Evolutionary conservation across 2,329 filamentous ascomycete genomes (phyloP), one percentile per base, ranked within the genome.

Genomic region (Fusarium continuum): DNA sequence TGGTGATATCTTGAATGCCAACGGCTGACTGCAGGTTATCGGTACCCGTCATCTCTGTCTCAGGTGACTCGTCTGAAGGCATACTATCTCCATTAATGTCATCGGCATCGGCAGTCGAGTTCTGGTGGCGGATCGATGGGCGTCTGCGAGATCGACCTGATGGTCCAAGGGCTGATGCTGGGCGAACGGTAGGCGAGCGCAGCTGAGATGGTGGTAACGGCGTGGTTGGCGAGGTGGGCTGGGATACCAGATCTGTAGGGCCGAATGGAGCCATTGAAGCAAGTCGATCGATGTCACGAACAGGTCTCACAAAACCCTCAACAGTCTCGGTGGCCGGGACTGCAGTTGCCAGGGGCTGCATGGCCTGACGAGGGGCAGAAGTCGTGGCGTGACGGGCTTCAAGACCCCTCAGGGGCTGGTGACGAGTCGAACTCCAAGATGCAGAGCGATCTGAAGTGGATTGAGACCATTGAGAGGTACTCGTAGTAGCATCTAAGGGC

Each of bases 201-300:
- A 77, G 70, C 77, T 89, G 88, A 22, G 88, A 80, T 2, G 89
- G 87, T 40, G 89, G 89, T 38, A 91, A 83, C 13, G 93, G 93
- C 1, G 93, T 96, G 7, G 92, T 95, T 1, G 93, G 93, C 11
- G 93, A 97, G 54, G 93, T 91, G 8, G 95, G 95, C 74, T 96
- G 93, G n/a, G 94, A 97, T 35, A 85, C 85, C 49, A 93, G 79
- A 48, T 90, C 89, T 10, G 85, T 82, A 62, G 90, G 85, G 49
- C 89, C 81, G 34, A 89, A 85, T 7, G 90, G 86, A 38, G 89
- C 82, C 88, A 95, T 96, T 47, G 91, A 95, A 40, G 90, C 91
- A 55, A 95, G 84, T 57, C 93, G 88, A 74, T 98, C 92, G 38
- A 87, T 83, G 73, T 96, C 91, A 67, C 92, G 89, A 29, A 94